These are phyloP conservation scores for Colletotrichum horii DNA, from an alignment of 2,329 filamentous ascomycete species.

Conservation along the genomic window DNA sequence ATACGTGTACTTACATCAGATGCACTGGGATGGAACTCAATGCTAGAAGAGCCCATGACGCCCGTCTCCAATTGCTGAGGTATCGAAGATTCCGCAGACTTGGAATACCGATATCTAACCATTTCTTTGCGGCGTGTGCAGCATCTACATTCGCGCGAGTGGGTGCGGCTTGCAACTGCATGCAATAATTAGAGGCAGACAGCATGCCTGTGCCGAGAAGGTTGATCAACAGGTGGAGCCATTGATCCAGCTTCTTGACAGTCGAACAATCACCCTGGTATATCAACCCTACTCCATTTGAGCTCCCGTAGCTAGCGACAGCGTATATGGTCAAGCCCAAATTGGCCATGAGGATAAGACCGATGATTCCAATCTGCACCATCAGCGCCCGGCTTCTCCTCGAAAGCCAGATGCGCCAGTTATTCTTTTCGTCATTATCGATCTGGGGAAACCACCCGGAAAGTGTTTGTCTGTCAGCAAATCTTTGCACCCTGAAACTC, in stretches of 20 bases:
- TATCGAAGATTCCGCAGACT: not conserved
- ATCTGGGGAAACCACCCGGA: conserved; percentile 29
- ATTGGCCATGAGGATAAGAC: conserved; percentile 27
- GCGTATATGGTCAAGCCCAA: conserved; percentile 26
- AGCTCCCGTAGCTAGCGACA: conserved; percentile 5
- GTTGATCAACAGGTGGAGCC: conserved; percentile 35
- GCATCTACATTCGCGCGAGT: conserved; percentile 31
- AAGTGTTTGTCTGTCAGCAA: not conserved
- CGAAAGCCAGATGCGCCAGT: conserved; percentile 23
- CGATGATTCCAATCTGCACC: conserved; percentile 29
- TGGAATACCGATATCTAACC: conserved; percentile 49
- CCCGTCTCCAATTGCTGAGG: not conserved
- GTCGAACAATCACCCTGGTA: conserved; percentile 29
- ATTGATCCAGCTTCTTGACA: conserved; percentile 13
- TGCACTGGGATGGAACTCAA: not conserved
- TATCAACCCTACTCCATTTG: conserved; percentile 28
- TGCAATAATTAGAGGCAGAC: conserved; percentile 35
- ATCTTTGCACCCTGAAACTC: not conserved
- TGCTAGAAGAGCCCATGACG: not conserved
- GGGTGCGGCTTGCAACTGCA: conserved; percentile 34
- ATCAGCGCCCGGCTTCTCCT: conserved; percentile 24
- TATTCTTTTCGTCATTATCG: conserved; percentile 16
- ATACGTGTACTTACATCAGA: not conserved
- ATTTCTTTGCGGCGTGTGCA: conserved; percentile 45
- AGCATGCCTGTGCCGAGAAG: conserved; percentile 31